Evolutionary conservation across 768 basidiomycete species (phyloP), one percentile per base, ranked within the genome.

Genomic region (Tylopilus sp.): DNA sequence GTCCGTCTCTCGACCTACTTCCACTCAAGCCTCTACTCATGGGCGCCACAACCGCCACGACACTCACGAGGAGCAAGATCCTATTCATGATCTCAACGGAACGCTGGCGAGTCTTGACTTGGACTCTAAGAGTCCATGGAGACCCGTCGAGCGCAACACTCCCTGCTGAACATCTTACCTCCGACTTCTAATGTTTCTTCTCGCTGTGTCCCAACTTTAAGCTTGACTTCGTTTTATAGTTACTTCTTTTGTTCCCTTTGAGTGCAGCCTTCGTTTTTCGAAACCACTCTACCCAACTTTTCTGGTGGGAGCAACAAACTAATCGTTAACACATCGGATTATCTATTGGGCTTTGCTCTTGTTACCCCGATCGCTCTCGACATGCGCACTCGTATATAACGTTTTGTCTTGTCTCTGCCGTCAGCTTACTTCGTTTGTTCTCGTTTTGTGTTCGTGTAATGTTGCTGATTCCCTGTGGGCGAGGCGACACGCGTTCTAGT

Each of bases 31-130:
- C 36, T 62, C 60, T 21, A 59, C 64, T 22, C 63, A 63, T 23
- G 63, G 62, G 31, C 58, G 48, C 6, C 56, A 52, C 25, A 54
- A 47, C 36, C 56, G 62, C 44, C 66, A 60, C 51, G 57, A 63
- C 51, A 33, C 55, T 45, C 57, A 57, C 42, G 64, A 71, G 52
- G 80, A 80, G 44, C 73, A 75, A 17, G 83, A 85, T 52, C 45
- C 65, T 26, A 77, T 91, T 57, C 79, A 80, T 35, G 87, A 89
- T 67, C 67, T 91, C 47, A 90, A 87, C 59, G 84, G 85, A 20
- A 88, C 84, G 25, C 74, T 91, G 35, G 86, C 88, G 30, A 88
- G 83, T 64, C 78, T 91, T 15, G 78, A 88, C 56, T 70, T 91
- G 50, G 85, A 83, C 60, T 57, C 69, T 52, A 66, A 62, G 50